These are phyloP conservation scores for Globisporangium carolinianum DNA, from an alignment of 352 stramenopile species.

Conservation along the genomic window DNA sequence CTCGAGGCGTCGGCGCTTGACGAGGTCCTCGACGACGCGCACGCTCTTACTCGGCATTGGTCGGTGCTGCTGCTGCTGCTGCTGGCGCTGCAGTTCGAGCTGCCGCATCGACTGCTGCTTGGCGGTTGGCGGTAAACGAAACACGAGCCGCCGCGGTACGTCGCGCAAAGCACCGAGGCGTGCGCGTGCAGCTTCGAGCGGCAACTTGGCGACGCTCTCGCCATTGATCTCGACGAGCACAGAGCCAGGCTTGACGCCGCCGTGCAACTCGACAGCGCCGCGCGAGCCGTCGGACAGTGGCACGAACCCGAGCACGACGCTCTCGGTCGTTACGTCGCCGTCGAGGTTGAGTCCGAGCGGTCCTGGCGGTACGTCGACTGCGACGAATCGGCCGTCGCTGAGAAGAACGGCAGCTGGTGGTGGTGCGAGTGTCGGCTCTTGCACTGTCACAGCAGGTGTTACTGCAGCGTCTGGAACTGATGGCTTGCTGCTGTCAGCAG, in stretches of 20 bases:
- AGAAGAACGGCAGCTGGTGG: background rate
- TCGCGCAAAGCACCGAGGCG: slow-evolving; percentile 34
- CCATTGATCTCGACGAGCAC: slow-evolving; percentile 63
- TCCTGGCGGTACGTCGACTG: slow-evolving; percentile 39
- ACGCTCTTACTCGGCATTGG: slow-evolving; percentile 1
- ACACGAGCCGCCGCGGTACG: slow-evolving; percentile 34
- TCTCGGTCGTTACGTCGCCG: slow-evolving; percentile 29
- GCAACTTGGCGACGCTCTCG: slow-evolving; percentile 43
- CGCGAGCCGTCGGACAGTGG: slow-evolving; percentile 44
- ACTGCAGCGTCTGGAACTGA: slow-evolving; percentile 6
- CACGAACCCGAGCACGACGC: slow-evolving; percentile 63
- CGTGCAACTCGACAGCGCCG: slow-evolving; percentile 44
- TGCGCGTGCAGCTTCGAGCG: slow-evolving; percentile 28
- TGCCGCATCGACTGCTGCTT: background rate
- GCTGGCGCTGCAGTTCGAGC: background rate
- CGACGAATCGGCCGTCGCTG: slow-evolving; percentile 14
- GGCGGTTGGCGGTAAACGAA: slow-evolving; percentile 26
- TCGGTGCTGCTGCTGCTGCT: background rate
- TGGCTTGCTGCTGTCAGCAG: background rate
- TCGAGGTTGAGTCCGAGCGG: slow-evolving; percentile 66
- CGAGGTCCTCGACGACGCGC: slow-evolving; percentile 24
- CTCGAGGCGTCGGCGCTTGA: slow-evolving; percentile 61
- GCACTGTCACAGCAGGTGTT: slow-evolving; percentile 10
- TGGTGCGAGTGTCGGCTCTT: background rate
- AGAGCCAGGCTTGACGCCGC: slow-evolving; percentile 42